Percentiles rank a stretch among this genome's conserved stretches.
These are phyloP conservation scores for Tothia fuscella DNA, from an alignment of 2,329 filamentous ascomycete species.

Conservation along the genomic window DNA sequence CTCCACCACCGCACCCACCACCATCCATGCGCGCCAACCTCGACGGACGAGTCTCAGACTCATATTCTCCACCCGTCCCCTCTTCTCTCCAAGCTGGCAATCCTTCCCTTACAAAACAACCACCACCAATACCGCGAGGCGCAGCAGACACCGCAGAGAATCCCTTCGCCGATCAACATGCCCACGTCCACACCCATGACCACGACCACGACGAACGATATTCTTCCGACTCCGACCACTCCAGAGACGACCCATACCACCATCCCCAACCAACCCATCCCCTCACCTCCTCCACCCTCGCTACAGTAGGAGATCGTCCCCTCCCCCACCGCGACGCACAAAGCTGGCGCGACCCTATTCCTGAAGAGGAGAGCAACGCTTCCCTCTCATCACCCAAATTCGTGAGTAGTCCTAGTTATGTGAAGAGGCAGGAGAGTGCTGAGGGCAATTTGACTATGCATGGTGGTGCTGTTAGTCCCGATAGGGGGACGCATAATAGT, in stretches of 20 bases:
- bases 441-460: slow-evolving; percentile 35
- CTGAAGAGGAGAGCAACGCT: no score
- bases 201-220: slow-evolving; percentile 1
- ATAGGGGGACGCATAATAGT: background rate
- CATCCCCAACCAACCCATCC: background rate
- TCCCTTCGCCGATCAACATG: slow-evolving; percentile 3
- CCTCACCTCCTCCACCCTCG: slow-evolving; percentile 3
- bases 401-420: slow-evolving; percentile 29
- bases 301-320: slow-evolving; percentile 7
- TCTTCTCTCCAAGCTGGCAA: background rate
- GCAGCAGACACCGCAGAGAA: background rate
- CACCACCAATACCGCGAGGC: background rate
- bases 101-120: background rate
- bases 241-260: slow-evolving; percentile 1
- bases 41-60: background rate
- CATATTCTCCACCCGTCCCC: background rate
- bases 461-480: slow-evolving; percentile 17
- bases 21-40: slow-evolving; percentile 9
- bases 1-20: slow-evolving; percentile 10
- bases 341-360: slow-evolving; percentile 13
- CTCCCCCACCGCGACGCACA: slow-evolving; percentile 10
- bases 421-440: slow-evolving; percentile 32
- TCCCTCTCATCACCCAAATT: slow-evolving; percentile 16
- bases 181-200: background rate
- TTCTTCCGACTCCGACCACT: background rate